These are phyloP conservation scores for Fusarium decemcellulare DNA, from an alignment of 2,329 filamentous ascomycete genomes.

Conservation along the genomic window DNA sequence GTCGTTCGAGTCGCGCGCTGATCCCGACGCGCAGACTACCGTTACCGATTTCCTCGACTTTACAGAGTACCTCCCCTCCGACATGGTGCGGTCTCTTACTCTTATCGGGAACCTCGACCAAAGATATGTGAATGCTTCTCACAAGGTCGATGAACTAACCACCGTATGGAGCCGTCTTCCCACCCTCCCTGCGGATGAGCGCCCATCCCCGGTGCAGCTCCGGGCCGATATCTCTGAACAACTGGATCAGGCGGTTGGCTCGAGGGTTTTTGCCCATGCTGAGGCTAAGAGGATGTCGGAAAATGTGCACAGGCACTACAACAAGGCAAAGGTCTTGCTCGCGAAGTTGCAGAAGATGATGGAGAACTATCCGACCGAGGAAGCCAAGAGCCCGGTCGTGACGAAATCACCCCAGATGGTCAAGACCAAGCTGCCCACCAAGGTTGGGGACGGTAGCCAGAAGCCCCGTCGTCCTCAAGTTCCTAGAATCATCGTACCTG, in stretches of 20 bases:
- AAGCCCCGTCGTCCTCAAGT: constrained; percentile 62
- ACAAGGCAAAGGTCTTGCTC: constrained; percentile 70
- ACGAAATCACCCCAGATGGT: constrained; percentile 68
- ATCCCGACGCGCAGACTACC: constrained; percentile 78
- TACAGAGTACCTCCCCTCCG: constrained; percentile 78
- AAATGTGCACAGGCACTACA: constrained; percentile 74
- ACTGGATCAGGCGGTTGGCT: constrained; percentile 67
- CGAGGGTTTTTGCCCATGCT: constrained; percentile 71
- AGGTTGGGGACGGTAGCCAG: constrained; percentile 60
- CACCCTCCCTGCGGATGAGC: constrained; percentile 60
- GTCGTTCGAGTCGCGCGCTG: constrained; percentile 66
- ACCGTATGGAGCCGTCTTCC: constrained; percentile 71
- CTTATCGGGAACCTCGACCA: constrained; percentile 76
- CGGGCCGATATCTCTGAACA: constrained; percentile 73
- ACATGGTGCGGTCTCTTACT: constrained; percentile 75
- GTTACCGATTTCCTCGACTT: constrained; percentile 79
- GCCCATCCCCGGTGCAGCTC: constrained; percentile 64
- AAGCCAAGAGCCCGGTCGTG: constrained; percentile 65
- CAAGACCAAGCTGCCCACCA: constrained; percentile 63
- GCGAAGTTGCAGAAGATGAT: constrained; percentile 72
- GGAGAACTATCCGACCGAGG: constrained; percentile 71
- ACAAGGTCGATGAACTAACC: constrained; percentile 69
- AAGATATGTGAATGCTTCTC: constrained; percentile 69
- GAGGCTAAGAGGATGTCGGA: constrained; percentile 76
- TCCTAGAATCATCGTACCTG: constrained; percentile 75